A percentile compares a stretch with the other conserved stretches of the same genome.
phyloP scores from a whole-genome alignment of 2,329 filamentous ascomycete genomes.

The Phoma herbarum region DNA sequence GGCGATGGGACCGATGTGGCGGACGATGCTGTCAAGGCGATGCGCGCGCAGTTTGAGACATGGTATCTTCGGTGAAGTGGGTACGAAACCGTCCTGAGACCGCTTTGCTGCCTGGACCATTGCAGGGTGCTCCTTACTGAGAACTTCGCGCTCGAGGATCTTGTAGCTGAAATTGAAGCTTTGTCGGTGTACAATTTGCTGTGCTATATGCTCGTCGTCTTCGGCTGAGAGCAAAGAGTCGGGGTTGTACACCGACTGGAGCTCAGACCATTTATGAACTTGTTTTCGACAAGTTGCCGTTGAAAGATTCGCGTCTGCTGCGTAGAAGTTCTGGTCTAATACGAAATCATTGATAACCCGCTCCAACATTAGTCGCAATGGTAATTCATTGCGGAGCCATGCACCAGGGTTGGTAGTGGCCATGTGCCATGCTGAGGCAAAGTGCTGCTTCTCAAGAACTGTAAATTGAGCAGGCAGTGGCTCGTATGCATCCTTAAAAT shows the following conservation, averaged over 20 bases:
- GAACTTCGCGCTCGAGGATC: neutral
- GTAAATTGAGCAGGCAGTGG: neutral
- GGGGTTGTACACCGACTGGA: neutral
- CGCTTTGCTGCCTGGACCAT: neutral
- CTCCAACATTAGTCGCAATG: neutral
- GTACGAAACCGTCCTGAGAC: neutral
- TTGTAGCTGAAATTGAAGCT: neutral
- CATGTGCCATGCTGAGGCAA: neutral
- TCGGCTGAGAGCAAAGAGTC: neutral
- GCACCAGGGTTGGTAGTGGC: neutral
- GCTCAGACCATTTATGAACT: neutral
- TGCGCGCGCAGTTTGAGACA: neutral
- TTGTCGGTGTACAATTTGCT: neutral
- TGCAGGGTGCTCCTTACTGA: neutral
- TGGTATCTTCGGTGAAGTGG: neutral
- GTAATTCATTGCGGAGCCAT: constrained; percentile 1
- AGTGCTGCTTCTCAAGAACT: neutral
- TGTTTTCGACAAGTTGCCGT: neutral
- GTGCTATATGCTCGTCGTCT: neutral
- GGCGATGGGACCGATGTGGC: neutral
- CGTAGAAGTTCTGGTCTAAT: neutral
- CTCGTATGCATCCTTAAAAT: neutral
- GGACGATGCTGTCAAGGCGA: neutral
- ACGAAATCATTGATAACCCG: neutral
- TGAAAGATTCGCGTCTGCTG: neutral